phyloP scores from a whole-genome alignment of 2,329 filamentous ascomycete species.

The Pseudogymnoascus sp. region DNA sequence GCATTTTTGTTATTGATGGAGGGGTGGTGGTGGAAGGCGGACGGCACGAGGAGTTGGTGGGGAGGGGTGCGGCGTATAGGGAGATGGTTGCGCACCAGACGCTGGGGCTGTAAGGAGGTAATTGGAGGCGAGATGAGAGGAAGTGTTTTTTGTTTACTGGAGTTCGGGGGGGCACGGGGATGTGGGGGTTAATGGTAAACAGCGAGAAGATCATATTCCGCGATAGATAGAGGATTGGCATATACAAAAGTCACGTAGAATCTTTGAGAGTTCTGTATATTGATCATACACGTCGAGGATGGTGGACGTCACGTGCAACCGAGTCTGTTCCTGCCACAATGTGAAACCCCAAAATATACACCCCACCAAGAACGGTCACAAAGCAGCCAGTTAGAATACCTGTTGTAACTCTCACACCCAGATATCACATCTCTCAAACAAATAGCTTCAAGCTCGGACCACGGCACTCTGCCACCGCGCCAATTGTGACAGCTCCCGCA shows the following conservation, averaged over 20 bases:
- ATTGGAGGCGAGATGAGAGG: not conserved
- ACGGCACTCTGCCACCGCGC: not conserved
- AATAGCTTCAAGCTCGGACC: not conserved
- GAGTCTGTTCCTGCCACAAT: not conserved
- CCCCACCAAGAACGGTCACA: not conserved
- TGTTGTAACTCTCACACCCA: not conserved
- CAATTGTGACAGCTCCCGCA: not conserved
- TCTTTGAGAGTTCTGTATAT: not conserved
- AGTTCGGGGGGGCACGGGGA: not conserved
- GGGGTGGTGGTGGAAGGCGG: conserved; percentile 45
- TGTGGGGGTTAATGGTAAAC: not conserved
- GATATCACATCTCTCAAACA: not conserved
- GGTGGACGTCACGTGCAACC: not conserved
- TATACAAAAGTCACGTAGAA: not conserved
- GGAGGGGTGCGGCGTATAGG: conserved; percentile 39
- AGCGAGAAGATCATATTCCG: not conserved
- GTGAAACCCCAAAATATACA: not conserved
- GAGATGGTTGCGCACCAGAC: conserved; percentile 20
- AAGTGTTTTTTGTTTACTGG: not conserved
- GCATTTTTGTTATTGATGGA: conserved; percentile 47
- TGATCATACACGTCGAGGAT: not conserved
- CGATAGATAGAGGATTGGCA: not conserved
- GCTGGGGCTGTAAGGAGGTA: conserved; percentile 11
- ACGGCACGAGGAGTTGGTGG: conserved; percentile 44
- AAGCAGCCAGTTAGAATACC: not conserved